Evolutionary conservation across 2,329 filamentous ascomycete genomes (phyloP).

Genomic region (Cryoendolithus antarcticus): DNA sequence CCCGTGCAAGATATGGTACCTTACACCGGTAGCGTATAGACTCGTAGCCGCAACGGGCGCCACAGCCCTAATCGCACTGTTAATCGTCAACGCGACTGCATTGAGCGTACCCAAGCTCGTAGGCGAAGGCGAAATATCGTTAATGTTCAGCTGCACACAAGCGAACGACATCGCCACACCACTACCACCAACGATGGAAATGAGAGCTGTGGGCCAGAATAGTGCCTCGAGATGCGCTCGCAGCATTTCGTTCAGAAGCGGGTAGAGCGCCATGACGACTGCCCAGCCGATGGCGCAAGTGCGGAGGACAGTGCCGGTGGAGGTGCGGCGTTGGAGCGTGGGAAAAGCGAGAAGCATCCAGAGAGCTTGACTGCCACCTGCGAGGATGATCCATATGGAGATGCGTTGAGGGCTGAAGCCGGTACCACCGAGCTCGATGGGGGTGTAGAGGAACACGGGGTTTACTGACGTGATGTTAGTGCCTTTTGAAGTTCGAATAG

Average conservation of each 20-base stretch:
- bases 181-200: conserved; percentile 41
- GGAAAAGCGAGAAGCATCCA: conserved; percentile 66
- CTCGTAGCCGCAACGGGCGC: conserved; percentile 54
- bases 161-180: conserved; percentile 60
- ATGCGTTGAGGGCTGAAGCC: conserved; percentile 52
- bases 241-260: conserved; percentile 46
- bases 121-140: conserved; percentile 57
- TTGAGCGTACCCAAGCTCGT: conserved; percentile 59
- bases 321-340: conserved; percentile 49
- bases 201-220: conserved; percentile 47
- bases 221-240: conserved; percentile 29
- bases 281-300: conserved; percentile 49
- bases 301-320: conserved; percentile 54
- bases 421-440: conserved; percentile 50
- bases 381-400: conserved; percentile 51
- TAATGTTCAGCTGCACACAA: conserved; percentile 58
- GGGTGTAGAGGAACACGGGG: conserved; percentile 58
- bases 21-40: conserved; percentile 55
- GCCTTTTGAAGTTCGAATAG: not conserved
- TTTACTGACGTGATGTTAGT: conserved; percentile 28
- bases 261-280: conserved; percentile 45
- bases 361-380: conserved; percentile 53
- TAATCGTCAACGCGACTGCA: conserved; percentile 50
- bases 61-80: conserved; percentile 51
- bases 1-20: conserved; percentile 48